Base-by-base conservation (phyloP, 441 rosid species). In the Gossypium lobatum region DNA sequence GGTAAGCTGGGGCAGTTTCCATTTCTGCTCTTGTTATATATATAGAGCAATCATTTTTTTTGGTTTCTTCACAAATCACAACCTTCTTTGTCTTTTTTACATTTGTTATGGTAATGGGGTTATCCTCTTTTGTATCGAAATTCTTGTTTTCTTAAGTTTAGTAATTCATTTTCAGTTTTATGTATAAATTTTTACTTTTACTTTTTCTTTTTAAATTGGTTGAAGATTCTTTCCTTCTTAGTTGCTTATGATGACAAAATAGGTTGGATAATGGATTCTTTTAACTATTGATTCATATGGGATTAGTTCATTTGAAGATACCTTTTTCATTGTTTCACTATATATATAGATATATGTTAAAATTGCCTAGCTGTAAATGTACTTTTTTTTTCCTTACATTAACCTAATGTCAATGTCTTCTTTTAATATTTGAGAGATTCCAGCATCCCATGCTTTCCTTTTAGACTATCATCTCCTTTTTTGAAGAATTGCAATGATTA, bases 401-500 rank as follows among this genome's bases (percentile, higher is more conserved):
- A 11, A 28, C 67, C 59, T 37, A 37, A 75, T 76, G 73, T 78
- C 73, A 69, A 66, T 67, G 57, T 53, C 69, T 69, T 79, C 79
- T 73, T 76, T 85, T 73, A 64, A 73, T 70, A 42, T 37, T 37
- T 55, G 28, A 53, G 71, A 66, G 75, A 76, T 76, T 78, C 77
- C 71, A 23, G 69, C 74, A 75, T 72, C 77, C 77, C 71, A 23
- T 71, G 71, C 75, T 71, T 31, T 39, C 64, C 70, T 80, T 83
- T 65, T 75, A 81, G 76, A 74, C 80, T 81, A 83, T 76, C 84
- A 64, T 80, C 77, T 55, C 78, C 78, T 57, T 78, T 28, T 81
- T 80, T 42, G 76, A 76, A 76, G 63, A 70, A 75, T 72, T 37
- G 21, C 77, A 82, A 85, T 83, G 80, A 89, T 86, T 83, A 81